Percentiles rank a stretch among this genome's conserved stretches.
phyloP scores from a whole-genome alignment of 768 basidiomycete genomes.

The Collybia sp. region DNA sequence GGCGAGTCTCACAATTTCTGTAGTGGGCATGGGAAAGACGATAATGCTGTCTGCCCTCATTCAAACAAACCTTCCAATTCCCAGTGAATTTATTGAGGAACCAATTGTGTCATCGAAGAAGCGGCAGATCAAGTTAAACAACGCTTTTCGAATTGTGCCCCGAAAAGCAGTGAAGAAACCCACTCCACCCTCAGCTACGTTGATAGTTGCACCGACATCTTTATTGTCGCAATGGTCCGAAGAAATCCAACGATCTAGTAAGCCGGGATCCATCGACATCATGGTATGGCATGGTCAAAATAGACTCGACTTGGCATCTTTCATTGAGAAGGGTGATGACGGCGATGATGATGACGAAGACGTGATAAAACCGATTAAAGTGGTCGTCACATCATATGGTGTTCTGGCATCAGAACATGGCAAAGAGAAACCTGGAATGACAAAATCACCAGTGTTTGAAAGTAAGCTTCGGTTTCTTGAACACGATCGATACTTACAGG shows the following conservation, averaged over 20 bases:
- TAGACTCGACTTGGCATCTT: constrained; percentile 62
- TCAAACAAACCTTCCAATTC: constrained; percentile 56
- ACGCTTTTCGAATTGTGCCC: constrained; percentile 49
- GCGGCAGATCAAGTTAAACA: constrained; percentile 60
- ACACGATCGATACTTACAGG: not conserved
- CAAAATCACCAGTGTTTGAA: constrained; percentile 64
- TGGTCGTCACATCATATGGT: constrained; percentile 93
- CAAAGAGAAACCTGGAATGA: constrained; percentile 49
- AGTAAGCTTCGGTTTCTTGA: constrained; percentile 32
- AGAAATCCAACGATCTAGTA: constrained; percentile 83
- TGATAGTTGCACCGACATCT: constrained; percentile 91
- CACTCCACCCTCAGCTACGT: constrained; percentile 54
- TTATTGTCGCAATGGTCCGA: constrained; percentile 91
- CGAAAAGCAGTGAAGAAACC: constrained; percentile 23
- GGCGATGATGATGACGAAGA: constrained; percentile 23
- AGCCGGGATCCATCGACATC: constrained; percentile 58
- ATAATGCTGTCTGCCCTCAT: constrained; percentile 91
- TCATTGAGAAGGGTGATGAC: constrained; percentile 40
- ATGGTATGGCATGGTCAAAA: constrained; percentile 89
- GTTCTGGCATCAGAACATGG: constrained; percentile 86
- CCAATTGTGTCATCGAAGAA: constrained; percentile 26
- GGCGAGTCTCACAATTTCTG: constrained; percentile 3
- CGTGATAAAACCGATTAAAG: constrained; percentile 47
- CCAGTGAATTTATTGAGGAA: constrained; percentile 33
- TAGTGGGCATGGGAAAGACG: constrained; percentile 96